Base-by-base conservation (phyloP, 257 asterid genomes). In the Anisodus tanguticus region DNA sequence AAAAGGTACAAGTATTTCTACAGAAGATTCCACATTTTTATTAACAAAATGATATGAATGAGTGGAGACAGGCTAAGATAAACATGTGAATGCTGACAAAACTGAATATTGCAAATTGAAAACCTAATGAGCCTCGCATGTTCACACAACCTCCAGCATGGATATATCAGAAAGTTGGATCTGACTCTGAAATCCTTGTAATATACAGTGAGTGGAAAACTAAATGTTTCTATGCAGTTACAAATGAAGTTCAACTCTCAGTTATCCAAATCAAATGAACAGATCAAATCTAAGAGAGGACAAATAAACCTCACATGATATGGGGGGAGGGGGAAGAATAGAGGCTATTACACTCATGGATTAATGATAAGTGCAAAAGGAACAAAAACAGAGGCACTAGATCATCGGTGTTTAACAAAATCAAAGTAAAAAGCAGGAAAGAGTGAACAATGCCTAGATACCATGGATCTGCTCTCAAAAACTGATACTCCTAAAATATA, bases 1-100 rank as follows among this genome's bases (percentile, higher is more conserved):
- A 47, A 74, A 74, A 53, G 45, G 26, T 7, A 31, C 7, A 26
- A 76, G n/a, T 53, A 26, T 76, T 13, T 13, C 47, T 53, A 76
- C 22, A 58, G 35, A 63, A 39, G 82, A 45, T 81, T 81, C 76
- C 13, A 81, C 57, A 81, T 19, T 13, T 80, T 51, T 12, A 69
- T 37, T 9, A 69, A 51, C 41, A 19, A 51, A 51, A 7, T 53
- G 45, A 54, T 26, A 76, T 76, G 81, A 51, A 51, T 31, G 12
- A 0, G 5, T 26, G 47, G 19, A 53, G 62, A 76, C 77, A 74
- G 53, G 3, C 15, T 76, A 76, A 49, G 81, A 54, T 76, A 76
- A 76, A 51, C 64, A 76, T 0, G 15, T 53, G 81, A 74, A 31
- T 12, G 63, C 31, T 8, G 63, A 26, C 41, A 76, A 13, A 22